Base-by-base conservation (phyloP, 495 filamentous ascomycete genomes). In the Aspergillus steynii region DNA sequence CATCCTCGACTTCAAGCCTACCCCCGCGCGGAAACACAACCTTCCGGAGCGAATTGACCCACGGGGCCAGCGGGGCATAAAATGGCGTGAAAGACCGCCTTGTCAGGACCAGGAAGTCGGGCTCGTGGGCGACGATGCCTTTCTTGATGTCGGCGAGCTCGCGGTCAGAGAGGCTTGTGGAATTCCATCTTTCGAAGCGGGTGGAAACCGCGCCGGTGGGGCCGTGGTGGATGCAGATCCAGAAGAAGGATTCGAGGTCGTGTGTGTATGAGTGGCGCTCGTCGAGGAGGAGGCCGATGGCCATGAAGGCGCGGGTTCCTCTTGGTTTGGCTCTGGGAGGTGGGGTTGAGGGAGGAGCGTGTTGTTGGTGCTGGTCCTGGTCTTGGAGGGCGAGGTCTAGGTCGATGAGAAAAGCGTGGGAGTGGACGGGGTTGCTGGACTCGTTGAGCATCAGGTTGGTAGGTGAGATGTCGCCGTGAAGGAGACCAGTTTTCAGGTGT, bases 161-260 rank as follows among this genome's bases (percentile, higher is more conserved):
- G 3, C 64, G n/a, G n/a, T n/a, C n/a, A n/a, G n/a, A 48, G n/a
- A 27, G 54, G 31, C 61, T 27, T 6, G 32, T 20, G 56, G 59
- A 69, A 55, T 75, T 75, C 71, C 70, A 70, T 6, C 51, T 37
- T 15, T 68, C 71, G 51, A 69, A 75, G 47, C 57, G 47, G n/a
- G n/a, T n/a, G n/a, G n/a, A n/a, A n/a, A n/a, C 9, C 56, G 3
- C 31, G 55, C 15, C 14, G 49, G 63, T 28, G 29, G 58, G 27
- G 8, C 73, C 31, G 50, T 65, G 73, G 50, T 82, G 69, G 29
- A 82, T 73, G 61, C 69, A 80, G 56, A 82, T 75, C 76, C 74
- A 84, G 65, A 84, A 84, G 65, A 84, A 82, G 25, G 75, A 84
- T 67, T 85, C 79, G 12, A 85, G 73, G 34, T 75, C 62, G 53